Evolutionary conservation across 306 rosid species (phyloP).

Genomic region (Quercus robur): DNA sequence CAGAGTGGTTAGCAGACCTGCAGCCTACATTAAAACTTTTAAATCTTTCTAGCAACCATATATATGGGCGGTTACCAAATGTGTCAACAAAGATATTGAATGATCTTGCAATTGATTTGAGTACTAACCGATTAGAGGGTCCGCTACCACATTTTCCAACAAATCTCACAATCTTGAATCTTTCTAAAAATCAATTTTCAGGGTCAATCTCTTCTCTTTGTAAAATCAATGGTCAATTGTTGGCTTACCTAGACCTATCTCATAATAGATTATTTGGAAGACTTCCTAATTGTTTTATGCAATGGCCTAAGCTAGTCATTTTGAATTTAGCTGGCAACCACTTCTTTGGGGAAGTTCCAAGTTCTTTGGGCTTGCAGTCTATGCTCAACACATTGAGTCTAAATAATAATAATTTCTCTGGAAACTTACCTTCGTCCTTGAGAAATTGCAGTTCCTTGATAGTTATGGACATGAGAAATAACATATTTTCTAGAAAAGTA

Average conservation of each 20-base stretch:
- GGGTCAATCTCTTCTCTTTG: background rate
- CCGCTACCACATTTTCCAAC: background rate
- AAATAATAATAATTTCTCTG: background rate
- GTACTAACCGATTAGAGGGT: conserved; percentile 24
- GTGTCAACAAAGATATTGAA: background rate
- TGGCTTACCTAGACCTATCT: background rate
- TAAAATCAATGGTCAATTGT: background rate
- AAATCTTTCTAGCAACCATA: conserved; percentile 26
- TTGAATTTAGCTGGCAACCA: background rate
- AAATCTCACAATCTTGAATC: background rate
- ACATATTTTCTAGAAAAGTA: conserved; percentile 18
- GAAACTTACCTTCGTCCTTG: background rate
- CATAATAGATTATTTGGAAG: background rate
- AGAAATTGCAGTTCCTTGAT: background rate
- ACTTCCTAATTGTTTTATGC: background rate
- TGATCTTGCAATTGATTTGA: conserved; percentile 13
- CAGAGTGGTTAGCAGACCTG: too few relatives aligned
- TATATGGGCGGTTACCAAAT: conserved; percentile 18
- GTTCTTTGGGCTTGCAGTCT: background rate
- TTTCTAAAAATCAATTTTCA: background rate
- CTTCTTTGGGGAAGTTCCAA: background rate
- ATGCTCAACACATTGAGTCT: background rate
- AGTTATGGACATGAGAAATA: conserved; percentile 28
- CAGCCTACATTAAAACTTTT: background rate
- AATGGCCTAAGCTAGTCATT: background rate